Percentiles rank a stretch among this genome's conserved stretches.
Evolutionary conservation across 345 rosid species (phyloP).

Genomic region (Corymbia maculata): DNA sequence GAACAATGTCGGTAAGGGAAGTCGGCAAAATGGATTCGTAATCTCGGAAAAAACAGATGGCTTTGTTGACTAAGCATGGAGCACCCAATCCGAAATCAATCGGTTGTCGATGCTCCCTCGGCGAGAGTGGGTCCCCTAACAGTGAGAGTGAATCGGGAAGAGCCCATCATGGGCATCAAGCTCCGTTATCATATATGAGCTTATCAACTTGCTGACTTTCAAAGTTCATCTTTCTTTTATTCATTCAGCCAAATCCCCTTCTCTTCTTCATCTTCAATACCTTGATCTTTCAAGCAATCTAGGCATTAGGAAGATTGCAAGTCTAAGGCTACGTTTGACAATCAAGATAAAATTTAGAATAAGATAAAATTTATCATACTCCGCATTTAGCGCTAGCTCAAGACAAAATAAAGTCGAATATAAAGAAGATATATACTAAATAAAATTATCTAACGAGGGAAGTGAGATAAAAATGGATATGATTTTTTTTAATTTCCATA

Average conservation of each 20-base stretch:
- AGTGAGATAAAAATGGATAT: too few relatives aligned
- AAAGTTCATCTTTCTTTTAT: too few relatives aligned
- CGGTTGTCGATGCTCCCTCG: constrained; percentile 35
- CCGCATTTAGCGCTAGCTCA: too few relatives aligned
- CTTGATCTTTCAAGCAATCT: not conserved
- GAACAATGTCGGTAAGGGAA: not conserved
- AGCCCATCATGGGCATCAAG: not conserved
- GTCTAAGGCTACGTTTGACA: not conserved
- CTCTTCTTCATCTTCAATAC: not conserved
- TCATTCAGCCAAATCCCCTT: not conserved
- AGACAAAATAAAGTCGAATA: too few relatives aligned
- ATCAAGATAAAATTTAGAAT: too few relatives aligned
- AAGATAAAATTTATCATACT: too few relatives aligned
- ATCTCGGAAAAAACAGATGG: not conserved
- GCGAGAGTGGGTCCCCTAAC: not conserved
- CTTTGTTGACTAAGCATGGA: constrained; percentile 11
- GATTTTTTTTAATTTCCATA: too few relatives aligned
- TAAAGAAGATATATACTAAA: too few relatives aligned
- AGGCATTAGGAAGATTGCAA: not conserved
- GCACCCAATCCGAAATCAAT: constrained; percentile 49
- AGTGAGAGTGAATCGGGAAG: not conserved
- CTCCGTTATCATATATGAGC: not conserved
- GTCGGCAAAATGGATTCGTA: not conserved
- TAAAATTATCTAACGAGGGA: too few relatives aligned
- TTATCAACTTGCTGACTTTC: not conserved